phyloP scores from a whole-genome alignment of 116 monocot species.

The Cymodocea nodosa region DNA sequence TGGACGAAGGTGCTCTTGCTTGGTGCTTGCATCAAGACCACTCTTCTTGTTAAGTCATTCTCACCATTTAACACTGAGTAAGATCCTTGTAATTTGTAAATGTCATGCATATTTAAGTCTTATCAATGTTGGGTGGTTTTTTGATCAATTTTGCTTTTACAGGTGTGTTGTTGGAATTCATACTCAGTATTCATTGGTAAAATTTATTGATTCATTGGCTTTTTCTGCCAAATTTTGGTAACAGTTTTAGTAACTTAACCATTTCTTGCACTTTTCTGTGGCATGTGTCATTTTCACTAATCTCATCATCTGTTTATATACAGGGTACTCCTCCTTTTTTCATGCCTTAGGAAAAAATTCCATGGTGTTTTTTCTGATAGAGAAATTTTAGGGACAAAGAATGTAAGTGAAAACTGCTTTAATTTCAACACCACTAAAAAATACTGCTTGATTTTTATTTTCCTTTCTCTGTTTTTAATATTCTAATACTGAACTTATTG shows the following conservation, averaged over 20 bases:
- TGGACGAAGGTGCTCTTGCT: slow-evolving; percentile 51
- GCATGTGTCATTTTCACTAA: background rate
- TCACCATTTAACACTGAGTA: slow-evolving; percentile 50
- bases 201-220: slow-evolving; percentile 53
- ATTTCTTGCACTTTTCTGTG: background rate
- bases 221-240: slow-evolving; percentile 81
- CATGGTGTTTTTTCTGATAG: slow-evolving; percentile 43
- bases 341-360: slow-evolving; percentile 80
- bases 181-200: slow-evolving; percentile 36
- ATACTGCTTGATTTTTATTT: background rate
- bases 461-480: background rate
- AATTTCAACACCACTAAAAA: no score
- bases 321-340: slow-evolving; percentile 64
- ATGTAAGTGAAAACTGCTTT: slow-evolving; percentile 25
- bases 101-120: no score
- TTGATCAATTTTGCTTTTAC: slow-evolving; percentile 1
- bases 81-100: background rate
- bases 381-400: slow-evolving; percentile 79
- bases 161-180: slow-evolving; percentile 31
- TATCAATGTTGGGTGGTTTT: background rate
- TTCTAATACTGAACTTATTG: background rate
- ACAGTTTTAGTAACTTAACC: background rate
- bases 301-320: slow-evolving; percentile 6
- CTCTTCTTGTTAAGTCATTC: slow-evolving; percentile 44
- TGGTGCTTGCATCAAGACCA: slow-evolving; percentile 58